Evolutionary conservation across 1,139 yeast species (phyloP).

Genomic region (Blastobotrys serpentis): DNA sequence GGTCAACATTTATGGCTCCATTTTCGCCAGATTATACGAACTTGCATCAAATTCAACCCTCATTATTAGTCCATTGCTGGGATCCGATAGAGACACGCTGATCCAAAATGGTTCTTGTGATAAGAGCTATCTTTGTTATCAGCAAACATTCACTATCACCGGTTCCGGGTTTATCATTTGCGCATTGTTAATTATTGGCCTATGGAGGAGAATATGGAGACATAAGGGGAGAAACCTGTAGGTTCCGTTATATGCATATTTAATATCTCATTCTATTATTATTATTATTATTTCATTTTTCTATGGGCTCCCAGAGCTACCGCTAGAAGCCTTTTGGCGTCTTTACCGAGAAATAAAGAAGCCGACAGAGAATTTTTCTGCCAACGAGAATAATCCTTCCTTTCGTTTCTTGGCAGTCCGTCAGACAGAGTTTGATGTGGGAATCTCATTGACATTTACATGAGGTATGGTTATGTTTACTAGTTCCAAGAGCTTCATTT

Average conservation of each 20-base stretch:
- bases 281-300: background rate
- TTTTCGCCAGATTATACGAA: constrained; percentile 71
- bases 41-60: constrained; percentile 11
- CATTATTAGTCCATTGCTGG: background rate
- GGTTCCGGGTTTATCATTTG: constrained; percentile 28
- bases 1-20: constrained; percentile 63
- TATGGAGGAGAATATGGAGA: constrained; percentile 16
- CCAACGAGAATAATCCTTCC: too few relatives aligned
- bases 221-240: constrained; percentile 4
- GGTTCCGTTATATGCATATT: constrained; percentile 1
- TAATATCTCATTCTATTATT: background rate
- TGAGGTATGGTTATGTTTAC: too few relatives aligned
- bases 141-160: constrained; percentile 27
- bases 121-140: constrained; percentile 28
- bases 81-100: background rate
- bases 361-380: too few relatives aligned
- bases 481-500: too few relatives aligned
- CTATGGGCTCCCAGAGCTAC: background rate
- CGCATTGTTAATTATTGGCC: constrained; percentile 17
- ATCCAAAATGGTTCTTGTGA: constrained; percentile 20
- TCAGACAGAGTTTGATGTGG: too few relatives aligned
- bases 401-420: too few relatives aligned
- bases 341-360: too few relatives aligned
- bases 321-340: background rate
- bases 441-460: too few relatives aligned